Evolutionary conservation across 768 basidiomycete genomes (phyloP).

Genomic region (Boletellus ananiceps): DNA sequence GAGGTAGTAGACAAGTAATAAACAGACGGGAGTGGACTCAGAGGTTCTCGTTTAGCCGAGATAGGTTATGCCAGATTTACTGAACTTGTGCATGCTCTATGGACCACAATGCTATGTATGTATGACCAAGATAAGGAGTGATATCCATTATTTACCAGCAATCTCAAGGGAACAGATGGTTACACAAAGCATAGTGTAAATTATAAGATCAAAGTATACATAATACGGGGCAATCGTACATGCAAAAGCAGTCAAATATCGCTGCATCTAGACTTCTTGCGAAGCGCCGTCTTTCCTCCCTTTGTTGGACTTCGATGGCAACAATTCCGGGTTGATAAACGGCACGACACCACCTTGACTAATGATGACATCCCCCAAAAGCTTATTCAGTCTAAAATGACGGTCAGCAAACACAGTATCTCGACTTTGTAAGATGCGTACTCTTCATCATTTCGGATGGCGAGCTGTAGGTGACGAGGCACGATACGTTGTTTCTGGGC

Average conservation of each 20-base stretch:
- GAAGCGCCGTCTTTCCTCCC: constrained; percentile 48
- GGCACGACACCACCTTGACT: constrained; percentile 76
- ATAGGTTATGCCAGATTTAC: background rate
- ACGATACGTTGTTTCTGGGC: constrained; percentile 67
- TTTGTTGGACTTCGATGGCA: constrained; percentile 43
- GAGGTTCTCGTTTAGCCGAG: background rate
- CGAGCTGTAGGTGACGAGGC: constrained; percentile 72
- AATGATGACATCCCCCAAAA: constrained; percentile 62
- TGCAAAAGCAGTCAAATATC: background rate
- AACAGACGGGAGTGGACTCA: background rate
- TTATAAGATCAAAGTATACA: constrained; percentile 25
- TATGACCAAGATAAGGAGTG: no score
- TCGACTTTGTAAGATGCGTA: constrained; percentile 23
- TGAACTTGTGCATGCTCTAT: background rate
- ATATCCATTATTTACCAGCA: no score
- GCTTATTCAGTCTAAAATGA: constrained; percentile 45
- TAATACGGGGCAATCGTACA: constrained; percentile 18
- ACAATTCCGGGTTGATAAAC: constrained; percentile 49
- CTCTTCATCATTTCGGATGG: constrained; percentile 76
- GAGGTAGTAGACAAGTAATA: constrained; percentile 45
- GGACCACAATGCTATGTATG: background rate
- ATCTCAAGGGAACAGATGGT: background rate
- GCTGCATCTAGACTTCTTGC: constrained; percentile 41
- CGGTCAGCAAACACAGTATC: background rate
- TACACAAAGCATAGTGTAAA: constrained; percentile 30